These are phyloP conservation scores for Xanthoparmelia taractica DNA, from an alignment of 495 filamentous ascomycete species.

Conservation along the genomic window DNA sequence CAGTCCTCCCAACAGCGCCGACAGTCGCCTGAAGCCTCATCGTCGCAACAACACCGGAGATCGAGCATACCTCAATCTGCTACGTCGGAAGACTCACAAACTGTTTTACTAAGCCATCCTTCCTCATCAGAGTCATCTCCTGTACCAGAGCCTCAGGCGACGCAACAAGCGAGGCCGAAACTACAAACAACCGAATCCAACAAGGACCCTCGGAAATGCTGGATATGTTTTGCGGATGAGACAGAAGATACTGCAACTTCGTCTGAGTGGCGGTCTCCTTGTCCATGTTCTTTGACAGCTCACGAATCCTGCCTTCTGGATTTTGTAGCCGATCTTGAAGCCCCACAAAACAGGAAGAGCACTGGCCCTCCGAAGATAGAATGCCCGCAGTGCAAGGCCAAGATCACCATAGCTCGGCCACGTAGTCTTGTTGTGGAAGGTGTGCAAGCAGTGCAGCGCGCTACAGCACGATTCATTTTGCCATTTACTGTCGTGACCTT, in stretches of 20 bases:
- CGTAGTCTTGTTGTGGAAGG: conserved; percentile 57
- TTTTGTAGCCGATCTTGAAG: conserved; percentile 82
- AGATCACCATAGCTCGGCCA: conserved; percentile 66
- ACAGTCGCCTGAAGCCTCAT: conserved; percentile 15
- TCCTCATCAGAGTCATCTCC: conserved; percentile 24
- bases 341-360: conserved; percentile 45
- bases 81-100: conserved; percentile 36
- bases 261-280: conserved; percentile 77
- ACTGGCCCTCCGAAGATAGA: conserved; percentile 49
- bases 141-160: conserved; percentile 19
- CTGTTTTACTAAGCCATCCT: conserved; percentile 39
- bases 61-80: conserved; percentile 25
- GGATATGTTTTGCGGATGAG: conserved; percentile 85
- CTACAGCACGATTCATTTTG: conserved; percentile 51
- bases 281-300: conserved; percentile 79
- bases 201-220: conserved; percentile 64
- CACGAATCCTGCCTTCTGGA: conserved; percentile 85
- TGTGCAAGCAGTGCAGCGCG: conserved; percentile 45
- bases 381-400: conserved; percentile 83
- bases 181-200: conserved; percentile 14
- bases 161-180: conserved; percentile 20
- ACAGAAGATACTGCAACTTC: conserved; percentile 62
- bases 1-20: conserved; percentile 13
- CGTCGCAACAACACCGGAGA: conserved; percentile 19
- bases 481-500: conserved; percentile 50